Base-by-base conservation (phyloP, 768 basidiomycete genomes). In the Cystobasidium onofrii region DNA sequence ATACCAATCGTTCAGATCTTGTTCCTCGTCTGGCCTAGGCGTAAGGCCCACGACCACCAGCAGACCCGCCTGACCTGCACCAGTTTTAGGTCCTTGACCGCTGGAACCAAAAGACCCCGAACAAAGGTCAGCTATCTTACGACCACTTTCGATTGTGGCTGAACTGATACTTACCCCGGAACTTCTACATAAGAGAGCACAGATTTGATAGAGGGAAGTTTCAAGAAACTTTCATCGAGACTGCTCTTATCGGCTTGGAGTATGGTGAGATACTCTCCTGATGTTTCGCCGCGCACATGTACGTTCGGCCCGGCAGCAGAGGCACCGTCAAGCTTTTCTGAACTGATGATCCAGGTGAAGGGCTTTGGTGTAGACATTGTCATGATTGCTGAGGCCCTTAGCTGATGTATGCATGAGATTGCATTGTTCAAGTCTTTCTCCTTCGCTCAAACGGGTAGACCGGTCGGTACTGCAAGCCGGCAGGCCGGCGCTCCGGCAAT, bases 1-100 rank as follows among this genome's bases (percentile, higher is more conserved):
- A 34, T 60, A 60, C 57, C 57, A 60, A 20, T 60, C 33, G 31
- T 60, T 60, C 13, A 60, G 25, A 60, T 60, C 57, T 27, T 60
- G 29, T 60, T 60, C 57, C 15, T 60, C 7, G 15, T 60, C 57
- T 12, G 57, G 12, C 10, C 17, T 34, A 12, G 57, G 57, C 6
- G 57, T 60, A 2, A 60, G 57, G 23, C 57, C 57, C 6, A 60
- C 57, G 23, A 60, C 57, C 6, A 60, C 57, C 2, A 60, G 57
- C 15, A 60, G 15, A 1, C 25, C 25, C 2, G 57, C 13, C 31
- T 6, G 27, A 9, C 29, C 57, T 27, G 57, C 57, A 6, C 33
- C 33, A 34, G 57, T 12, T 29, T 27, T 34, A 29, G 57, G 57
- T 29, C 57, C 57, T 29, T 60, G 57, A 20, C 57, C 57, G 25